Conservation (phyloP, 2,329 filamentous ascomycete species). For the Arthrobotrys iridis region DNA sequence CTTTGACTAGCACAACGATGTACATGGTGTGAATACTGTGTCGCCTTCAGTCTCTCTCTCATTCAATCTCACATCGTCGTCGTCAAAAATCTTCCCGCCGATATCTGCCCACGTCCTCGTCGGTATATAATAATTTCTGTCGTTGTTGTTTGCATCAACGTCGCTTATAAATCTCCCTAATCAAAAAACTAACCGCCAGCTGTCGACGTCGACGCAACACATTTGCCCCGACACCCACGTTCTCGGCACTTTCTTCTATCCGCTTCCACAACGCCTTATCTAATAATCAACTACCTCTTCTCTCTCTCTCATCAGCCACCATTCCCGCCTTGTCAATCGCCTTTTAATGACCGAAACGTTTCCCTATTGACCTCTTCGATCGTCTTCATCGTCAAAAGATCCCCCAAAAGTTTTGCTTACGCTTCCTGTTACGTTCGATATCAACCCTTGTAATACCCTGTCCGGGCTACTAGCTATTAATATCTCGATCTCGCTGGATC, state of each 20-base stretch:
- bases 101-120: background rate
- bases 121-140: slow-evolving; percentile 13
- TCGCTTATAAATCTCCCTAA: slow-evolving; percentile 52
- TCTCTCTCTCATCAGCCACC: background rate
- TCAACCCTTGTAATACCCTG: slow-evolving; percentile 1
- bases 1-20: slow-evolving; percentile 54
- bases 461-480: slow-evolving; percentile 25
- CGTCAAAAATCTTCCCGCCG: no score
- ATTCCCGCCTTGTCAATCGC: no score
- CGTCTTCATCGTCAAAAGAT: slow-evolving; percentile 8
- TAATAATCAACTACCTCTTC: background rate
- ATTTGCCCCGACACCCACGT: background rate
- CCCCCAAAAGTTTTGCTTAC: slow-evolving; percentile 41
- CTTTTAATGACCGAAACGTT: slow-evolving; percentile 53
- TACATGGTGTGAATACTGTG: slow-evolving; percentile 38
- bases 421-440: slow-evolving; percentile 2
- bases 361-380: slow-evolving; percentile 16
- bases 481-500: slow-evolving; percentile 36
- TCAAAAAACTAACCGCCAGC: slow-evolving; percentile 45
- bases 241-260: slow-evolving; percentile 30
- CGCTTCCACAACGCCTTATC: slow-evolving; percentile 22
- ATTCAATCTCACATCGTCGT: background rate
- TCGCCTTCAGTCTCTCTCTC: background rate
- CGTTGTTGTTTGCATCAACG: slow-evolving; percentile 30
- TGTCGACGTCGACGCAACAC: slow-evolving; percentile 48